Conservation (phyloP, 805 yeast species). For the Starmera caribaea region DNA sequence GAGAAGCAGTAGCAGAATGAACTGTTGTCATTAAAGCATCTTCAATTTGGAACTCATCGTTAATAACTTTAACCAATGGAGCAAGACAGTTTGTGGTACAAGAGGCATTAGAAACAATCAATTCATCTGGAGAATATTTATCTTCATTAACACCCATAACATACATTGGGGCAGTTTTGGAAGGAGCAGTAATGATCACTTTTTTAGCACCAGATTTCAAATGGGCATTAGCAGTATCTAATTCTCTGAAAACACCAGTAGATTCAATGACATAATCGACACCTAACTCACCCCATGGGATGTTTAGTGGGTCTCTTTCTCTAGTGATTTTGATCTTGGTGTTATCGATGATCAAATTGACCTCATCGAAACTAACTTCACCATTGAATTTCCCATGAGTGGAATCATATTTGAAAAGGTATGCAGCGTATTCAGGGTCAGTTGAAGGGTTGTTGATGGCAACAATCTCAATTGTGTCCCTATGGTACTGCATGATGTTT, state of each 20-base stretch:
- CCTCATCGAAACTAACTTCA: constrained; percentile 44
- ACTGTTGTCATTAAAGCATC: constrained; percentile 73
- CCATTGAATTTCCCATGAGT: constrained; percentile 60
- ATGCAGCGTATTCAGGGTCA: constrained; percentile 59
- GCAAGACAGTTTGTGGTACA: constrained; percentile 72
- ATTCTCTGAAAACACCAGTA: constrained; percentile 62
- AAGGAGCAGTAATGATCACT: constrained; percentile 65
- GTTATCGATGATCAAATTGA: constrained; percentile 45
- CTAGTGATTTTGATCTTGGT: constrained; percentile 39
- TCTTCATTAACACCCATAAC: constrained; percentile 63
- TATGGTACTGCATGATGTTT: constrained; percentile 32
- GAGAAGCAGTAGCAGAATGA: constrained; percentile 64
- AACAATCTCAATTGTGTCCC: constrained; percentile 38
- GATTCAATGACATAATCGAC: constrained; percentile 61
- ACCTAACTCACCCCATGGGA: constrained; percentile 59
- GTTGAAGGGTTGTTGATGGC: constrained; percentile 67
- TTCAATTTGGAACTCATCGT: constrained; percentile 57
- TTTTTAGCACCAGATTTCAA: constrained; percentile 67
- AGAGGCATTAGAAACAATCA: constrained; percentile 60
- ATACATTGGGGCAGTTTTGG: constrained; percentile 65
- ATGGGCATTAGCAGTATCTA: constrained; percentile 60
- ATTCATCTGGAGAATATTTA: constrained; percentile 45
- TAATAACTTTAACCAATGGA: constrained; percentile 60
- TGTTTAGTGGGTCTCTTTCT: constrained; percentile 57
- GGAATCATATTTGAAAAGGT: constrained; percentile 69